A percentile compares a stretch with the other conserved stretches of the same genome.
These are phyloP conservation scores for Erigeron philadelphicus DNA, from an alignment of 140 eudicot species.

Conservation along the genomic window DNA sequence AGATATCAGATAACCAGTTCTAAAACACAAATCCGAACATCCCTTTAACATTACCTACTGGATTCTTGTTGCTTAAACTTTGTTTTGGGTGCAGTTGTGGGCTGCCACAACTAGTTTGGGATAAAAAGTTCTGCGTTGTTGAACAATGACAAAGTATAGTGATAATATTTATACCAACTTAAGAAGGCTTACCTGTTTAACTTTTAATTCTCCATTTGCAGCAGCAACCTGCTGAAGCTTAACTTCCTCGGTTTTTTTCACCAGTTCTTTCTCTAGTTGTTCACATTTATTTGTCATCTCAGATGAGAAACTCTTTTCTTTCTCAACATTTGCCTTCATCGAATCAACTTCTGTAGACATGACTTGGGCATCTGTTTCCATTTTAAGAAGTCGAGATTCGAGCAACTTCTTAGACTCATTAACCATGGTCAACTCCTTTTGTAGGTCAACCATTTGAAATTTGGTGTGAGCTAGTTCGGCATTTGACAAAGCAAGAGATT, in stretches of 20 bases:
- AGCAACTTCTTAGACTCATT: slow-evolving; percentile 53
- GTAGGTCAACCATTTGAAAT: slow-evolving; percentile 46
- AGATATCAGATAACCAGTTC: not conserved
- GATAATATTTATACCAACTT: not conserved
- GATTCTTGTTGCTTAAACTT: not conserved
- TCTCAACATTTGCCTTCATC: slow-evolving; percentile 40
- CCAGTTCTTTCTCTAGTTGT: slow-evolving; percentile 54
- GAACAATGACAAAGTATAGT: no score
- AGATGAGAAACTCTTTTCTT: slow-evolving; percentile 45
- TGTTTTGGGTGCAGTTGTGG: not conserved
- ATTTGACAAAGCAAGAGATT: slow-evolving; percentile 37
- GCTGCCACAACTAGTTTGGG: not conserved
- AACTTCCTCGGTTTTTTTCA: slow-evolving; percentile 37
- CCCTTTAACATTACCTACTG: not conserved
- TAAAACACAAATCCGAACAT: not conserved
- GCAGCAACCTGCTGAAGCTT: slow-evolving; percentile 41
- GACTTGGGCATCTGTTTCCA: slow-evolving; percentile 46
- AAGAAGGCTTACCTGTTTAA: slow-evolving; percentile 57
- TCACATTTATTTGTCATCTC: slow-evolving; percentile 46
- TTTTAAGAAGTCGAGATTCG: slow-evolving; percentile 45
- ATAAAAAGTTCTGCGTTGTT: not conserved
- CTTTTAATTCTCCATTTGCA: slow-evolving; percentile 43
- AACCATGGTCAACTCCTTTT: slow-evolving; percentile 43
- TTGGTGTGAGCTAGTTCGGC: slow-evolving; percentile 40
- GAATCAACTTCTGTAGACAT: slow-evolving; percentile 48